Evolutionary conservation across 257 asterid genomes (phyloP).

Genomic region (Salvia rosmarinus): DNA sequence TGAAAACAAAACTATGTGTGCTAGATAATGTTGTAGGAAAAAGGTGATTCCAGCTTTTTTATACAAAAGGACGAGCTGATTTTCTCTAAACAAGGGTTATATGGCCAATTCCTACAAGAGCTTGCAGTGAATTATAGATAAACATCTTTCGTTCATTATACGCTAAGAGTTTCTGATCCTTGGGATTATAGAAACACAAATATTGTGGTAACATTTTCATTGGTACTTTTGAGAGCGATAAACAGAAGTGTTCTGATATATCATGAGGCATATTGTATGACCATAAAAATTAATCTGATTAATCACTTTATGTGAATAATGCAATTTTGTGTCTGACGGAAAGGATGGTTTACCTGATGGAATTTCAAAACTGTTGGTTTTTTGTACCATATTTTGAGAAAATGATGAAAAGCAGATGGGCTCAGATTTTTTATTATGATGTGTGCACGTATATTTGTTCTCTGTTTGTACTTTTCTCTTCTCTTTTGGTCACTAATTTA

Average conservation of each 20-base stretch:
- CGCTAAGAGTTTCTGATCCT: not conserved
- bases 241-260: not conserved
- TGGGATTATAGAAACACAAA: not conserved
- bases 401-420: not conserved
- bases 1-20: not conserved
- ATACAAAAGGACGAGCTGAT: not conserved
- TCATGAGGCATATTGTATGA: not conserved
- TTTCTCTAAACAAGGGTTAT: not conserved
- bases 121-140: not conserved
- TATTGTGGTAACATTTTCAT: not conserved
- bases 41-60: not conserved
- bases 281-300: not conserved
- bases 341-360: not conserved
- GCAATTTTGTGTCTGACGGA: not conserved
- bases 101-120: too few species aligned
- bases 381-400: not conserved
- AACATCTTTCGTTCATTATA: not conserved
- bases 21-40: too few species aligned
- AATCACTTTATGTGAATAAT: not conserved
- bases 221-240: slow-evolving; percentile 18
- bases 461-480: not conserved
- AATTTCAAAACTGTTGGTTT: not conserved
- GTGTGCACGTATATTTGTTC: not conserved
- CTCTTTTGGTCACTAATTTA: not conserved
- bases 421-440: not conserved